phyloP scores from a whole-genome alignment of 768 basidiomycete genomes.

The Boletus barrowsii region DNA sequence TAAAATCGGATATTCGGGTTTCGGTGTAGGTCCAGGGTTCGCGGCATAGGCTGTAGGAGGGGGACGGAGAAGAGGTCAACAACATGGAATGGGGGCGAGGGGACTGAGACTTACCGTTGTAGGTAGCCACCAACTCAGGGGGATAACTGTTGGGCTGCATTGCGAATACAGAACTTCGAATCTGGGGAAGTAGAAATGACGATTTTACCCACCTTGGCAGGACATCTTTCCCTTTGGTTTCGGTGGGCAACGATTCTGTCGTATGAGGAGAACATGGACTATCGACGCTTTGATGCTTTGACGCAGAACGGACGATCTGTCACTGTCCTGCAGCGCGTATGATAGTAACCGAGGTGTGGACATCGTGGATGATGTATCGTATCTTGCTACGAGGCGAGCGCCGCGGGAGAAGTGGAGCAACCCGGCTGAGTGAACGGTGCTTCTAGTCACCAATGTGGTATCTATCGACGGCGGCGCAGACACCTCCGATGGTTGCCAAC shows the following conservation, averaged over 20 bases:
- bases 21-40: not conserved
- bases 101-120: not conserved
- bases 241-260: no score
- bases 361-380: no score
- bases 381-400: no score
- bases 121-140: conserved; percentile 2
- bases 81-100: no score
- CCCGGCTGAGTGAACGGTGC: not conserved
- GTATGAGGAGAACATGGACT: no score
- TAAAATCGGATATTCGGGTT: conserved; percentile 9
- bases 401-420: not conserved
- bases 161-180: not conserved
- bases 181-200: not conserved
- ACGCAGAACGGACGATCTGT: no score
- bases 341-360: no score
- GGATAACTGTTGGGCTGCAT: conserved; percentile 5
- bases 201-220: conserved; percentile 3
- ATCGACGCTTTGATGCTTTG: no score
- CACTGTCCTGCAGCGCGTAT: no score
- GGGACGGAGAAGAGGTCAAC: not conserved
- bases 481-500: not conserved
- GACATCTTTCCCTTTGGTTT: not conserved
- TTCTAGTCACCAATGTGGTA: not conserved
- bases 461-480: not conserved
- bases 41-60: conserved; percentile 4